Evolutionary conservation across 495 filamentous ascomycete genomes (phyloP).

Genomic region (Penicillium silybi): DNA sequence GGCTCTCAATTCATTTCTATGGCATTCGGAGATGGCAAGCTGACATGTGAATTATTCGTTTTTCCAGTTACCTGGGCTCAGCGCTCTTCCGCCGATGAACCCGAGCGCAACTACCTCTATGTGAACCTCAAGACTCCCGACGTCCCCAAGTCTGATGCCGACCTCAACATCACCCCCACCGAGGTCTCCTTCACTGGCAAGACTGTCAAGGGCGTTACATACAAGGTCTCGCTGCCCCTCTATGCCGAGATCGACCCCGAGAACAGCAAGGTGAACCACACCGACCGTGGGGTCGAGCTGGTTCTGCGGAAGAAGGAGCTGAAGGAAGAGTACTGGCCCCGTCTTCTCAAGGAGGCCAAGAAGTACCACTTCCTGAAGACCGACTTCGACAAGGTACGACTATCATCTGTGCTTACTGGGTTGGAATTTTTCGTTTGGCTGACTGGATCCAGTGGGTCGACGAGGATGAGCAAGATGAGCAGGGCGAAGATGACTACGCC

Average conservation of each 20-base stretch:
- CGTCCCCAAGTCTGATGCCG: constrained; percentile 61
- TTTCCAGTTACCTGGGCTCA: constrained; percentile 90
- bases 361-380: constrained; percentile 97
- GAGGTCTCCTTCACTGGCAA: constrained; percentile 76
- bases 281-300: constrained; percentile 77
- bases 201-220: constrained; percentile 76
- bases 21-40: constrained; percentile 3
- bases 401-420: background rate
- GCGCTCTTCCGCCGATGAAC: constrained; percentile 77
- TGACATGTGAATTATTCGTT: constrained; percentile 13
- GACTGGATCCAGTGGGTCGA: constrained; percentile 76
- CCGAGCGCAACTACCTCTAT: constrained; percentile 87
- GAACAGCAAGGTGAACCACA: constrained; percentile 78
- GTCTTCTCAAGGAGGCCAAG: constrained; percentile 82
- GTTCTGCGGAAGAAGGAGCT: constrained; percentile 95
- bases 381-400: constrained; percentile 87
- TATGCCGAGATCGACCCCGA: constrained; percentile 85
- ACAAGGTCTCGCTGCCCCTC: constrained; percentile 83
- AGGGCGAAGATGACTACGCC: constrained; percentile 72
- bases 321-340: constrained; percentile 88
- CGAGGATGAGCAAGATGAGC: constrained; percentile 96
- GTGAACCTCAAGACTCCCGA: constrained; percentile 85
- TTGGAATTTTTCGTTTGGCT: constrained; percentile 11
- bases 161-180: constrained; percentile 74
- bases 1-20: constrained; percentile 1